These are phyloP conservation scores for Uncinocarpus reesii DNA, from an alignment of 2,329 filamentous ascomycete genomes.

Conservation along the genomic window DNA sequence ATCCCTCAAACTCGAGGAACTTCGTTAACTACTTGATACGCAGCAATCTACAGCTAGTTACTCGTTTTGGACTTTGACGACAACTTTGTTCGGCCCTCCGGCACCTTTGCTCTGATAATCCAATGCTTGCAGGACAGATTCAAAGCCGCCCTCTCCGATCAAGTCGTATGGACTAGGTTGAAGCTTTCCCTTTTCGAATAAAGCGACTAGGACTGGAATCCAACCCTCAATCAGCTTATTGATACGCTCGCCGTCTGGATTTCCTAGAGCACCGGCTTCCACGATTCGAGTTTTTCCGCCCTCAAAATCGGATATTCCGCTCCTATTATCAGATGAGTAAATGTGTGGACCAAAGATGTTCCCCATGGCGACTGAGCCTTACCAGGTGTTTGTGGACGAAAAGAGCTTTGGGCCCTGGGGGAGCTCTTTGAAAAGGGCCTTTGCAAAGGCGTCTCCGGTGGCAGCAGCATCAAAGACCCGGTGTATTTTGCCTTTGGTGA, in stretches of 20 bases:
- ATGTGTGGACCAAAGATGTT: background rate
- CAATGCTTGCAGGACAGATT: slow-evolving; percentile 20
- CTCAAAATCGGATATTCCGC: slow-evolving; percentile 19
- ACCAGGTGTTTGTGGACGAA: slow-evolving; percentile 19
- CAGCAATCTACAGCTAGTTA: background rate
- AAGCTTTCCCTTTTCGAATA: slow-evolving; percentile 18
- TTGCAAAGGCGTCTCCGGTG: slow-evolving; percentile 23
- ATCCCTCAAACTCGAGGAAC: too few species aligned
- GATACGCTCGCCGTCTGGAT: slow-evolving; percentile 18
- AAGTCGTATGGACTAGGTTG: slow-evolving; percentile 19
- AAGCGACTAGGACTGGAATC: slow-evolving; percentile 18
- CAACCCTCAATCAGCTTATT: slow-evolving; percentile 19
- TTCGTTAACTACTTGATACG: background rate
- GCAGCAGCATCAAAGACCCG: slow-evolving; percentile 27
- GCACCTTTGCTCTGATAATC: slow-evolving; percentile 19
- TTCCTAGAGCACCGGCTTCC: slow-evolving; percentile 15
- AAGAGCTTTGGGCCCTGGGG: slow-evolving; percentile 20
- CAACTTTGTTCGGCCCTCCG: slow-evolving; percentile 19
- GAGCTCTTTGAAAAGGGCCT: slow-evolving; percentile 19
- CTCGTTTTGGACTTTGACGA: slow-evolving; percentile 21
- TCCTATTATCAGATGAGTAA: slow-evolving; percentile 11
- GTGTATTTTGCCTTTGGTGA: slow-evolving; percentile 23
- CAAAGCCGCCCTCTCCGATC: slow-evolving; percentile 20
- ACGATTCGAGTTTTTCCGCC: slow-evolving; percentile 20
- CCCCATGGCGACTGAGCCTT: background rate